These are phyloP conservation scores for Pseudogymnoascus sp. DNA, from an alignment of 2,329 filamentous ascomycete species.

Conservation along the genomic window DNA sequence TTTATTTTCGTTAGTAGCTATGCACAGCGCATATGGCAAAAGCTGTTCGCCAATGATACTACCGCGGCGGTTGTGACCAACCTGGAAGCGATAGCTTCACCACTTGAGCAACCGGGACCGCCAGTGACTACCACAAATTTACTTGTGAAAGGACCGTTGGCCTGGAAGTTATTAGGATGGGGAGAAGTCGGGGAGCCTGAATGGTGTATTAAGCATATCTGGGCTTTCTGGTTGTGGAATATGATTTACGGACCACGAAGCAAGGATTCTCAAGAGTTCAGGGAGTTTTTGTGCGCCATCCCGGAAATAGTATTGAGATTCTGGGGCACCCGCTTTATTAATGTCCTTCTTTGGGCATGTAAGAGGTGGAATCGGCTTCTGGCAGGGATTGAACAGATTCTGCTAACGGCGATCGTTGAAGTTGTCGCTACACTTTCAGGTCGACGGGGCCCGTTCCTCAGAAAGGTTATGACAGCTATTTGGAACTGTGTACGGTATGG, in stretches of 20 bases:
- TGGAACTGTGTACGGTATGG: background rate
- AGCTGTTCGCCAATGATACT: background rate
- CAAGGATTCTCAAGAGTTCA: background rate
- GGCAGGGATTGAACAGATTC: background rate
- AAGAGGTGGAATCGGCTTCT: background rate
- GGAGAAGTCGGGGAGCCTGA: background rate
- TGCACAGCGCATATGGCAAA: background rate
- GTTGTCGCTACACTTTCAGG: background rate
- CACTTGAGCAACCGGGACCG: background rate
- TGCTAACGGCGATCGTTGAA: background rate
- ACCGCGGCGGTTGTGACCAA: background rate
- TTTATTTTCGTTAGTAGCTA: conserved; percentile 5
- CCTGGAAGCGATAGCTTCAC: background rate
- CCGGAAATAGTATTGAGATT: background rate
- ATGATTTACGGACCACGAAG: background rate
- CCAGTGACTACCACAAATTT: background rate
- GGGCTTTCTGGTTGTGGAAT: background rate
- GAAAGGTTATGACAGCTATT: background rate
- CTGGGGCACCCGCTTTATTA: background rate
- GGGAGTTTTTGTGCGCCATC: background rate
- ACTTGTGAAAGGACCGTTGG: background rate
- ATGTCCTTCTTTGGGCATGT: background rate
- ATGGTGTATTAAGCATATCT: background rate
- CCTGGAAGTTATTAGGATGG: background rate
- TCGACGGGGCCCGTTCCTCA: background rate